phyloP scores from a whole-genome alignment of 2,329 filamentous ascomycete species.

The Teratosphaeria destructans region DNA sequence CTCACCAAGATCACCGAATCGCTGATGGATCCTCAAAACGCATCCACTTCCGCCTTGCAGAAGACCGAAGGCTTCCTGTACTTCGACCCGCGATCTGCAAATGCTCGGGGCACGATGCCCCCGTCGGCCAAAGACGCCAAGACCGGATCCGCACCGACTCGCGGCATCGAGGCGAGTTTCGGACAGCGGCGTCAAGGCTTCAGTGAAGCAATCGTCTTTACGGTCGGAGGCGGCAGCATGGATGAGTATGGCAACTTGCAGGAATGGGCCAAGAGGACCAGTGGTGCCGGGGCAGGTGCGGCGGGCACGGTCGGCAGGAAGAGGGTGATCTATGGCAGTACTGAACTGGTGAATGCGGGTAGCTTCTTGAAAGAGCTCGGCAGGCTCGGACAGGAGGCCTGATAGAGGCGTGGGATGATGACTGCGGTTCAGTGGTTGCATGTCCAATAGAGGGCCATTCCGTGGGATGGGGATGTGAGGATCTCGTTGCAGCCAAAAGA shows the following conservation, averaged over 20 bases:
- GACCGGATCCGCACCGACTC: slow-evolving; percentile 23
- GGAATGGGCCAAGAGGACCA: slow-evolving; percentile 81
- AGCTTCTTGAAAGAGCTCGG: slow-evolving; percentile 52
- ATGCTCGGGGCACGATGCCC: slow-evolving; percentile 84
- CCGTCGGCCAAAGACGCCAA: slow-evolving; percentile 50
- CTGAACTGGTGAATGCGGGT: slow-evolving; percentile 56
- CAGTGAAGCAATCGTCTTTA: slow-evolving; percentile 31
- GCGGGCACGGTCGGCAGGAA: slow-evolving; percentile 51
- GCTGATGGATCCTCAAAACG: slow-evolving; percentile 89
- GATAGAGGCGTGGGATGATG: not conserved
- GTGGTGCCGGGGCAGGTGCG: slow-evolving; percentile 37
- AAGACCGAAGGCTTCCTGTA: slow-evolving; percentile 97
- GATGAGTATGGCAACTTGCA: slow-evolving; percentile 97
- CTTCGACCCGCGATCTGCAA: slow-evolving; percentile 89
- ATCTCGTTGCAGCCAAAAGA: not conserved
- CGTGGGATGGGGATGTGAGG: not conserved
- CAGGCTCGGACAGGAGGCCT: slow-evolving; percentile 43
- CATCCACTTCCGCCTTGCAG: slow-evolving; percentile 81
- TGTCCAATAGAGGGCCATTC: not conserved
- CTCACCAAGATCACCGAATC: slow-evolving; percentile 97
- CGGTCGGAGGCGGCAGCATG: slow-evolving; percentile 81
- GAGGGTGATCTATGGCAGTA: slow-evolving; percentile 89
- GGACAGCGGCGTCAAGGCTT: slow-evolving; percentile 60
- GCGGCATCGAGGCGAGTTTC: slow-evolving; percentile 71
- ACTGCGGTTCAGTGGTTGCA: not conserved